Evolutionary conservation across 371 early-diverging fungal species (phyloP), one percentile per base, ranked within the genome.

Genomic region (Mortierella sp.): DNA sequence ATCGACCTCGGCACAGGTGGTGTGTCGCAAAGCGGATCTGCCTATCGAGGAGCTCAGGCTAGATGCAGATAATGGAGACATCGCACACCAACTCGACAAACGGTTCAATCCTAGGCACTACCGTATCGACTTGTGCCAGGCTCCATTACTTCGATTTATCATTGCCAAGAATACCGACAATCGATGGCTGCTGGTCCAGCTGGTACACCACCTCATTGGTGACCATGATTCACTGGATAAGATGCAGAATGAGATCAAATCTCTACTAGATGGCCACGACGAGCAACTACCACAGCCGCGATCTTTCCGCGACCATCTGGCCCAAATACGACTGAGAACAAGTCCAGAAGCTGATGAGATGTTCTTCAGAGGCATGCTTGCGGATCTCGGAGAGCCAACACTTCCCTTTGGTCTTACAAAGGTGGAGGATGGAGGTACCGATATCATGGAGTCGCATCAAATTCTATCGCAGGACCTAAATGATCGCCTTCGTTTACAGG

Each of bases 1-100:
- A 14, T 53, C 62, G 26, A 46, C 53, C 2, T 50, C 62, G 43
- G 62, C 54, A 2, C 62, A 61, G 21, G 62, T 61, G 1, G 62
- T 61, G 3, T 15, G 17, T 24, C 43, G 62, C 1, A 8, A 23
- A 32, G 54, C 51, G 0, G 27, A 39, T 28, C 28, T 61, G n/a
- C 39, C 62, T 6, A 26, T 53, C 46, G 1, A 21, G n/a, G 62
- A 61, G 23, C 44, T 53, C 6, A 0, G 34, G 5, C 14, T 61
- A 32, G 54, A 61, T 28, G 54, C 62, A 44, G 39, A 31, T 30
- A 34, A 53, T 47, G 62, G 62, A 34, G 31, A 53, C 21, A 47
- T 61, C 37, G 14, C 0, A 1, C 43, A 53, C 21, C 62, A 61
- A 53, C 54, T 61, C 46, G 11, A 30, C 28, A 9, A 19, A 0